Percentiles rank a stretch among this genome's conserved stretches.
These are phyloP conservation scores for Lumnitzera racemosa DNA, from an alignment of 345 rosid species.

Conservation along the genomic window DNA sequence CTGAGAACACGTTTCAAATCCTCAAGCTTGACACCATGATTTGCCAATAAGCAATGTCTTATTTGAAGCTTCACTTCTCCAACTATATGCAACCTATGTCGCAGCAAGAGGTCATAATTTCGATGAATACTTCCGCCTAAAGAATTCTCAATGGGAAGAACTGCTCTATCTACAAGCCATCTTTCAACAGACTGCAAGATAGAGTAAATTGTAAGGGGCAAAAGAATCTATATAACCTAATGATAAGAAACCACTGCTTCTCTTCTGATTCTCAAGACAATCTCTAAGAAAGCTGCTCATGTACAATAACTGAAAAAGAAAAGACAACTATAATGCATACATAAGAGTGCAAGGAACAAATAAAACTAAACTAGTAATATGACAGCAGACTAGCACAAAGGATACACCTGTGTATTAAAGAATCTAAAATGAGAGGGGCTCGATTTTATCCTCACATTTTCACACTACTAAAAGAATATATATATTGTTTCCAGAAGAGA, in stretches of 20 bases:
- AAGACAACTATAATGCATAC: too few relatives aligned
- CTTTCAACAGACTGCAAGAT: constrained; percentile 58
- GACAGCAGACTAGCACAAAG: too few relatives aligned
- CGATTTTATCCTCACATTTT: too few relatives aligned
- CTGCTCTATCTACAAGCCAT: constrained; percentile 95
- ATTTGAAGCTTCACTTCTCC: constrained; percentile 91
- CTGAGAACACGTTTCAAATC: constrained; percentile 84
- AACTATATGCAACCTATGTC: constrained; percentile 89
- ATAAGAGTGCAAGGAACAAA: too few relatives aligned
- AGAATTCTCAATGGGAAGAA: constrained; percentile 91
- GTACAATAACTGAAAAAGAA: too few relatives aligned
- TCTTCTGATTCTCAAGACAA: too few relatives aligned
- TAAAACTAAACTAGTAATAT: too few relatives aligned
- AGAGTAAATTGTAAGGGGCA: background rate
- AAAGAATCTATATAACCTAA: background rate
- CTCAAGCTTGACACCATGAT: constrained; percentile 70
- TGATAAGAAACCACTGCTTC: background rate
- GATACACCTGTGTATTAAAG: too few relatives aligned
- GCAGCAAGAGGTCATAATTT: constrained; percentile 87
- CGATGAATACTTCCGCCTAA: constrained; percentile 98
- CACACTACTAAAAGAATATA: too few relatives aligned
- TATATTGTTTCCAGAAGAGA: too few relatives aligned
- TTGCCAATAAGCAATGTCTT: constrained; percentile 88
- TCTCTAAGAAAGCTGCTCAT: too few relatives aligned
- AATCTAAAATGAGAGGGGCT: too few relatives aligned